Percentiles rank a stretch among this genome's conserved stretches.
phyloP scores from a whole-genome alignment of 2,329 filamentous ascomycete genomes.

The Trichophyton rubrum region DNA sequence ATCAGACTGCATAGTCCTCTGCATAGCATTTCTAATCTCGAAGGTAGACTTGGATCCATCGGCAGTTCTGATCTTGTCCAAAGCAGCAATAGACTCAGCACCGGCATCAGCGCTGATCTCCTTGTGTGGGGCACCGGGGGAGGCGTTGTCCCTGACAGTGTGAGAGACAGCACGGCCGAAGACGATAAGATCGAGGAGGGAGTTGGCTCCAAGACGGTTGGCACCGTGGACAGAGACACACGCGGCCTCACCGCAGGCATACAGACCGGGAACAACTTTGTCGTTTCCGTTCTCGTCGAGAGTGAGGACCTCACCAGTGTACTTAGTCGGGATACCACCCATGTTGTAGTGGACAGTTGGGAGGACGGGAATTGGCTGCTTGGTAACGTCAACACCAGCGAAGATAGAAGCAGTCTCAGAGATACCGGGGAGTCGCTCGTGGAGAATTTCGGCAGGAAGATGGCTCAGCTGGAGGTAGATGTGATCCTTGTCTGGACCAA shows the following conservation, averaged over 20 bases:
- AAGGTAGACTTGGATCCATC: slow-evolving; percentile 76
- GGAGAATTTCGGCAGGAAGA: slow-evolving; percentile 78
- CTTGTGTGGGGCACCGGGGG: slow-evolving; percentile 66
- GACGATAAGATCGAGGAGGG: slow-evolving; percentile 89
- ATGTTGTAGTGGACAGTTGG: slow-evolving; percentile 99
- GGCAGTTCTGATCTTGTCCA: slow-evolving; percentile 75
- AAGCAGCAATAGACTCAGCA: slow-evolving; percentile 70
- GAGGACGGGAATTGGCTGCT: slow-evolving; percentile 91
- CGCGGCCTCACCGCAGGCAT: slow-evolving; percentile 91
- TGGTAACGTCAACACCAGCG: slow-evolving; percentile 88
- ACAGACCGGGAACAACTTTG: slow-evolving; percentile 86
- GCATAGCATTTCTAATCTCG: slow-evolving; percentile 83
- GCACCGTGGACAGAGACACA: slow-evolving; percentile 97
- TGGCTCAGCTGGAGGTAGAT: slow-evolving; percentile 97
- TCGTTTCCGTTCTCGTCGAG: slow-evolving; percentile 77
- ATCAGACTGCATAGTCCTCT: slow-evolving; percentile 96
- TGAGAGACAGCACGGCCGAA: slow-evolving; percentile 96
- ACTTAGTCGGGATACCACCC: slow-evolving; percentile 96
- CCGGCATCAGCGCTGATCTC: slow-evolving; percentile 74
- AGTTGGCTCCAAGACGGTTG: slow-evolving; percentile 96
- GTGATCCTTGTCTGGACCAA: slow-evolving; percentile 94
- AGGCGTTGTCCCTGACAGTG: slow-evolving; percentile 90
- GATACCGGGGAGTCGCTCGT: slow-evolving; percentile 94
- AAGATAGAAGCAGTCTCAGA: slow-evolving; percentile 98
- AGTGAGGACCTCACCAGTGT: slow-evolving; percentile 90